A percentile compares a stretch with the other conserved stretches of the same genome.
phyloP scores from a whole-genome alignment of 768 basidiomycete genomes.

The Atractiella rhizophila region DNA sequence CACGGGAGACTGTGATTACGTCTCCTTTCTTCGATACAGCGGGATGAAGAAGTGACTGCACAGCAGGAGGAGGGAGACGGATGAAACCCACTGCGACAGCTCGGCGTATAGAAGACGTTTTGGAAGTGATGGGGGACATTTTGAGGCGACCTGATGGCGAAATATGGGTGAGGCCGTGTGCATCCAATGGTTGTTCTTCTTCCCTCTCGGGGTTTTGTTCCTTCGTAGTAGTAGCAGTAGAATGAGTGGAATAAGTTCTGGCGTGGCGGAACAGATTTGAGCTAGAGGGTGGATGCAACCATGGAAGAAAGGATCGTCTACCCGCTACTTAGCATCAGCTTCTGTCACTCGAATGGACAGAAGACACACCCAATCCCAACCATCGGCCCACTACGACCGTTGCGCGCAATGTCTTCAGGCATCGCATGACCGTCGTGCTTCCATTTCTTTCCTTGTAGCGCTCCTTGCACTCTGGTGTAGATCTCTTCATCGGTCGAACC shows the following conservation, averaged over 20 bases:
- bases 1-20: constrained; percentile 27
- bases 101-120: constrained; percentile 34
- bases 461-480: constrained; percentile 34
- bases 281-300: too few species aligned
- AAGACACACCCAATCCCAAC: constrained; percentile 84
- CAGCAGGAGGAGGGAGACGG: constrained; percentile 38
- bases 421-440: constrained; percentile 30
- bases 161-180: constrained; percentile 39
- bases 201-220: too few species aligned
- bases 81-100: constrained; percentile 58
- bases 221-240: too few species aligned
- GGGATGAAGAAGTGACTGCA: constrained; percentile 30
- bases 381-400: constrained; percentile 29
- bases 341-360: too few species aligned
- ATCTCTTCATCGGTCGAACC: constrained; percentile 41
- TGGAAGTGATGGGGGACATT: constrained; percentile 61
- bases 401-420: neutral
- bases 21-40: constrained; percentile 19
- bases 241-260: too few species aligned
- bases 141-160: constrained; percentile 39
- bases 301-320: too few species aligned
- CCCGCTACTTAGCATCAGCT: too few species aligned
- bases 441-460: constrained; percentile 44
- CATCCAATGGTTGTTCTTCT: too few species aligned
- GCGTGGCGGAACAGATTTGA: too few species aligned